Conservation (phyloP, 148 eudicot genomes). For the Fagopyrum tataricum region DNA sequence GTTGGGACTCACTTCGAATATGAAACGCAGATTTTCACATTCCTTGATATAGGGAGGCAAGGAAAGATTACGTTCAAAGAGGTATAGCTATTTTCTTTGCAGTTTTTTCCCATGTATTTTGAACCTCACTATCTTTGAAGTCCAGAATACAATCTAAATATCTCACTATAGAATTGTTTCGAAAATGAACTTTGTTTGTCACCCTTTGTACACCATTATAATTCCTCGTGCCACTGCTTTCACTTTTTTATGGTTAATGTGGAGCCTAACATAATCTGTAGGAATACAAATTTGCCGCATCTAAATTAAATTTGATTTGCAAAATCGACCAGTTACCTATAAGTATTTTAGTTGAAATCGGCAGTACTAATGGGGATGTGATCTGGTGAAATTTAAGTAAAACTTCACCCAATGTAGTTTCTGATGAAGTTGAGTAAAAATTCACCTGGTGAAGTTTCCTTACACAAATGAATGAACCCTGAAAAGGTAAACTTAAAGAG, state of each 20-base stretch:
- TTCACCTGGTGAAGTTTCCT: too few species aligned
- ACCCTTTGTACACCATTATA: background rate
- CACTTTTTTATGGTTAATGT: background rate
- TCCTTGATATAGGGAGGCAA: slow-evolving; percentile 16
- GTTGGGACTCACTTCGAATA: background rate
- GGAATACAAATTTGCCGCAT: background rate
- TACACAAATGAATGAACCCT: too few species aligned
- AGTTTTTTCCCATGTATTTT: too few species aligned
- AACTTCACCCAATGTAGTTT: background rate
- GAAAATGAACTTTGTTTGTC: background rate
- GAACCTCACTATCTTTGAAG: too few species aligned
- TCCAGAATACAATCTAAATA: too few species aligned
- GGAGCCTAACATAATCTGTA: background rate
- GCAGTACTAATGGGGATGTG: background rate
- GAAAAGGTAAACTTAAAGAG: too few species aligned
- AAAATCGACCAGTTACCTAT: too few species aligned
- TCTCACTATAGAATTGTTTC: too few species aligned
- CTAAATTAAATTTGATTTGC: too few species aligned
- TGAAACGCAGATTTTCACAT: slow-evolving; percentile 15
- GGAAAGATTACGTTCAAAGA: slow-evolving; percentile 18
- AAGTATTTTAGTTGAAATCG: background rate
- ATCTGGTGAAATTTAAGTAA: background rate
- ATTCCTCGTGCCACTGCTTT: background rate
- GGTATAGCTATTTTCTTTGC: slow-evolving; percentile 1
- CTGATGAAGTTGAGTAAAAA: background rate